Evolutionary conservation across 1,139 yeast genomes (phyloP), one percentile per base, ranked within the genome.

Genomic region (Eremothecium coryli): DNA sequence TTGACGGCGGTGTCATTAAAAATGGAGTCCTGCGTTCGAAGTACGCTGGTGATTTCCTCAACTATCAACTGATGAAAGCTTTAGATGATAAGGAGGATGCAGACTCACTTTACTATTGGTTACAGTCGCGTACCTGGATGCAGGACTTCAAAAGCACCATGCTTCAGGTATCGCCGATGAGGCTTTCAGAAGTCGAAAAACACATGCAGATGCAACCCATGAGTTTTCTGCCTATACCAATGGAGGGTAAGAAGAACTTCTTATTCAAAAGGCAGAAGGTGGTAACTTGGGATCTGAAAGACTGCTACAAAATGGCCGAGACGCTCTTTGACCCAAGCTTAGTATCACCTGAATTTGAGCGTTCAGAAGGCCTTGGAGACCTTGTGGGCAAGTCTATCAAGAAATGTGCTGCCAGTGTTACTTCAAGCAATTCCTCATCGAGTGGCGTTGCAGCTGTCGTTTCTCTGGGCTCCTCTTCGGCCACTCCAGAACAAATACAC

Each of bases 21-120:
- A 77, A 76, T 49, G 76, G 80, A 32, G 64, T 75, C 6, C 62
- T 67, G 41, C 76, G 70, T 54, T 69, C 79, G 11, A 72, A 70
- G 47, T 78, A 67, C 51, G 86, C 79, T 6, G 90, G 90, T 7
- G 81, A 79, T 50, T 81, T 73, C 55, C 55, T 75, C 38, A 77
- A 75, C 52, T 63, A 73, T 38, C 78, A 76, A 50, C 68, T 50
- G 18, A 35, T 37, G 23, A 35, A 46, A 17, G 65, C 56, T 41
- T 61, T 70, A 17, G 42, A 52, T 21, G 38, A 46, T 25, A 42
- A 38, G 5, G 28, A 27, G 13, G 24, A 23, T 21, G 20, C 18
- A 18, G 37, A 21, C 16, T 42, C 49, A 4, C 25, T 38, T 5
- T 38, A 42, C 12, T 38, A 42, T 18, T 56, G 60, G 59, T 36